Base-by-base conservation (phyloP, 2,329 filamentous ascomycete genomes). In the Cladosporium sp. region DNA sequence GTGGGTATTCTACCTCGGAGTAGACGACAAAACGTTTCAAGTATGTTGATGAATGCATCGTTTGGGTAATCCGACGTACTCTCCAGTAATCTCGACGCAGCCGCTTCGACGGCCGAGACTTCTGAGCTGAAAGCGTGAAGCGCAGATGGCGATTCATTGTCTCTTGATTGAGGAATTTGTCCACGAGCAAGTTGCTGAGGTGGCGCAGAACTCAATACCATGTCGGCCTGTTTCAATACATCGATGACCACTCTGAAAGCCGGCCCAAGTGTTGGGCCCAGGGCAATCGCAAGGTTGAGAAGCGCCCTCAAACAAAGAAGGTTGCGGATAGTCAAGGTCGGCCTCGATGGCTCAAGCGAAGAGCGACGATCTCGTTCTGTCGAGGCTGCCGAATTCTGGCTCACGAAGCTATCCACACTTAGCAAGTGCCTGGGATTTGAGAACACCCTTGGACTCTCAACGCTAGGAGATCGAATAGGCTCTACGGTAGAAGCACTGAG, bases 211-310 rank as follows among this genome's bases (percentile, higher is more conserved):
- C 81, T 78, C 20, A 96, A 78, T 3, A 97, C 84, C 55, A 95
- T 83, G 61, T 97, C 93, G 2, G 92, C 91, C 67, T 96, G 89
- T 62, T 96, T 90, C 7, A 99, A 73, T 0, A 91, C 95, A 62
- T 95, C 91, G 1, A 99, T 78, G 13, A 99, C 77, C 52, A 99
- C 97, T 1, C 84, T 84, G 88, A 95, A 99, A 1, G 92, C 88
- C 12, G 80, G 77, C 30, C 87, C 84, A 1, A 99, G 76, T 0
- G 89, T 96, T 3, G 93, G 90, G 0, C 93, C 93, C 1, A 99
- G 73, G 2, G 93, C 93, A 61, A 97, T 99, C 2, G 93, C 93
- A 3, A 99, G 73, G 60, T 99, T 99, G n/a, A 99, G 73, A 13
- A 99, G 76, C 24, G 93, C 93, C 62, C 95, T 79, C 38, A 99